Evolutionary conservation across 2,329 filamentous ascomycete genomes (phyloP).

Genomic region (Gaeumannomyces tritici): DNA sequence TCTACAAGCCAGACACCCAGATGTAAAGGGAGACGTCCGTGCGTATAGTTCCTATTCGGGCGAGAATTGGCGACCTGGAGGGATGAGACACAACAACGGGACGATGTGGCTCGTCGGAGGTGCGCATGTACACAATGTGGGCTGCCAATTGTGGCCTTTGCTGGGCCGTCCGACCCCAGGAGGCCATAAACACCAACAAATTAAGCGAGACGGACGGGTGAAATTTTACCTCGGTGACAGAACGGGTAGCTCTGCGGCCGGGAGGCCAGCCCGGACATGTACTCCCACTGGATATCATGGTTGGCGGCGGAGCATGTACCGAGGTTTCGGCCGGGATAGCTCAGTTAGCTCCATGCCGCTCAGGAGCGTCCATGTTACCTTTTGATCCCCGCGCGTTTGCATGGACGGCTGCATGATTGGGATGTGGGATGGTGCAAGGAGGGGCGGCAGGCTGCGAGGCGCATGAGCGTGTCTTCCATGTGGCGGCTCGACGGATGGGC

Average conservation of each 20-base stretch:
- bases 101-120: background rate
- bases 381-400: background rate
- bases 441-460: background rate
- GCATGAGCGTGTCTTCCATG: background rate
- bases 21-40: no score
- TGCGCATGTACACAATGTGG: background rate
- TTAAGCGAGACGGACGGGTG: background rate
- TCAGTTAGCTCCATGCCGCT: background rate
- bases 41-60: background rate
- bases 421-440: no score
- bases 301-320: background rate
- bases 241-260: background rate
- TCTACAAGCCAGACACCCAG: no score
- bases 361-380: background rate
- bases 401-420: background rate
- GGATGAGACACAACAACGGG: background rate
- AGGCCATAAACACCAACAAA: background rate
- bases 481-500: background rate
- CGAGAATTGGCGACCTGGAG: background rate
- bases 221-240: background rate
- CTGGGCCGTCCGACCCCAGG: background rate
- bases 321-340: background rate
- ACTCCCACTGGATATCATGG: background rate
- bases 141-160: background rate
- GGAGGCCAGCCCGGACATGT: background rate